Conservation (phyloP, 1,284 basidiomycete genomes). For the Lignosus rhinocerotis region DNA sequence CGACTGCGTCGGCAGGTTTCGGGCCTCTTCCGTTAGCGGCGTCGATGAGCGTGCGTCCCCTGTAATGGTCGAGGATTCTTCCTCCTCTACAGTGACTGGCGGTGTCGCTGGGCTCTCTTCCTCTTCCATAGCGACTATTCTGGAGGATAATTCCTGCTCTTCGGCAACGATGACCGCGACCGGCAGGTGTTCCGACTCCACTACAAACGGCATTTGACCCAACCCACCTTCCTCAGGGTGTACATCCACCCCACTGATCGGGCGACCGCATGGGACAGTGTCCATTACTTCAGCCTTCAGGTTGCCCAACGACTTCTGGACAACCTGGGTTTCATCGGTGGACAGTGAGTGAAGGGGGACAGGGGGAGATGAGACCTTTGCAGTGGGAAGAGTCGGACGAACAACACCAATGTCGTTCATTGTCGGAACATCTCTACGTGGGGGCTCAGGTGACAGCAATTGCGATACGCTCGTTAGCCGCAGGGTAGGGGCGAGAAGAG, state of each 20-base stretch:
- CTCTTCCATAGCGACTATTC: background rate
- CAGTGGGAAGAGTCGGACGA: background rate
- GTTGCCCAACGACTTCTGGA: no score
- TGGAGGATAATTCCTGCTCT: background rate
- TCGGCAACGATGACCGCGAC: background rate
- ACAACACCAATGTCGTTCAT: background rate
- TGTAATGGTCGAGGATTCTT: background rate
- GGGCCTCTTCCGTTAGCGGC: background rate
- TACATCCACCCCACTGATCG: no score
- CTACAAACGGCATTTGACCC: no score
- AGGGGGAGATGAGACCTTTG: background rate
- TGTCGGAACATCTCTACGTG: background rate
- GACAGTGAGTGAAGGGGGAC: no score
- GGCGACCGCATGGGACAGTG: no score
- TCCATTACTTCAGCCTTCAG: no score
- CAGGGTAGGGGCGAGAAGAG: background rate
- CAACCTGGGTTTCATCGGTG: no score
- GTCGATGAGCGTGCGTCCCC: background rate
- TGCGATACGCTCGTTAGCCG: conserved; percentile 12
- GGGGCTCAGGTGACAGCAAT: conserved; percentile 9
- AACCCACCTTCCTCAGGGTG: no score
- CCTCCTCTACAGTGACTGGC: background rate
- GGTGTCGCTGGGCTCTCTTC: background rate
- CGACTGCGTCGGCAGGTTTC: no score
- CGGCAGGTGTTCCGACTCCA: no score